Percentiles rank a stretch among this genome's conserved stretches.
Conservation (phyloP, 108 stramenopile species). For the Aurantiochytrium sp. region DNA sequence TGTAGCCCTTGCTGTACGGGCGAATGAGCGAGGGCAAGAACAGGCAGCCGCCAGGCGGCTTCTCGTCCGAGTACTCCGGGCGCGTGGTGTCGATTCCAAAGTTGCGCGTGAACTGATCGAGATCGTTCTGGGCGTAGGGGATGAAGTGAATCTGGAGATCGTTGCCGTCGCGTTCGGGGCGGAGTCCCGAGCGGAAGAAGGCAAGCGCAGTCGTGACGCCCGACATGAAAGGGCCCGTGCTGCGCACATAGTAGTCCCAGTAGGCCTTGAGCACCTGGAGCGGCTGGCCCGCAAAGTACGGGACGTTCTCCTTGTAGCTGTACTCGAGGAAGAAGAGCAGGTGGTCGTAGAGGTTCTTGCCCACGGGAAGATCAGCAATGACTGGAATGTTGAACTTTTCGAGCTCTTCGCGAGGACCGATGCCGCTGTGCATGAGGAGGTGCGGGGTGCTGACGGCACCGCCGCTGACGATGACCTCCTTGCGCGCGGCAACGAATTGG, state of each 20-base stretch:
- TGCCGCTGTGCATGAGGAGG: conserved; percentile 52
- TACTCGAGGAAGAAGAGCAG: conserved; percentile 11
- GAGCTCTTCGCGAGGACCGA: conserved; percentile 41
- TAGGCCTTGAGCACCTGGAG: not conserved
- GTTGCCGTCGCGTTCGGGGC: not conserved
- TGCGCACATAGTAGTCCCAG: not conserved
- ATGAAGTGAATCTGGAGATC: not conserved
- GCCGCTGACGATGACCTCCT: conserved; percentile 58
- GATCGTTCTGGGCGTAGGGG: not conserved
- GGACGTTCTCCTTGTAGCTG: not conserved
- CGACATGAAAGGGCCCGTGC: not conserved
- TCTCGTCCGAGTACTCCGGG: not conserved
- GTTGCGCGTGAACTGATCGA: not conserved
- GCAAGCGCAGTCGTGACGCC: not conserved
- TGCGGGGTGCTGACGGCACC: conserved; percentile 63
- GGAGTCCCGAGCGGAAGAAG: not conserved
- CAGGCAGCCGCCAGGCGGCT: not conserved
- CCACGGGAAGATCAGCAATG: conserved; percentile 28
- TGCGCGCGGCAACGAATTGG: not conserved
- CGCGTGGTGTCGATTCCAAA: not conserved
- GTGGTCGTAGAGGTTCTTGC: conserved; percentile 52
- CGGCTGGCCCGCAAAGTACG: not conserved
- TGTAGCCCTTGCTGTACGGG: not conserved
- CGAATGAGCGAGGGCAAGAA: not conserved
- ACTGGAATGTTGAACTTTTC: conserved; percentile 25